Base-by-base conservation (phyloP, 441 rosid genomes). In the Populus tomentosa region DNA sequence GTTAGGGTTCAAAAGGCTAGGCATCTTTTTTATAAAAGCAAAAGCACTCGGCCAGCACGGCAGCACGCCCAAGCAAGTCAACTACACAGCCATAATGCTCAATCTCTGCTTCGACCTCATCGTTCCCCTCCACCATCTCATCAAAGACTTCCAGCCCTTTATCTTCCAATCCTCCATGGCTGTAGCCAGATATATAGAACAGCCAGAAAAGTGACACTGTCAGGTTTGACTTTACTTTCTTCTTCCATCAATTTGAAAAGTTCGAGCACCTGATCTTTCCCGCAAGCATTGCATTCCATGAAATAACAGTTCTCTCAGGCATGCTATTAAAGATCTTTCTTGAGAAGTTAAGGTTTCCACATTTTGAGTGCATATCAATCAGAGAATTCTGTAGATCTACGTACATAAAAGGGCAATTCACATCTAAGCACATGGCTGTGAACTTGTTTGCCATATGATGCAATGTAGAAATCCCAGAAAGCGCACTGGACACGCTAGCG, bases 331-430 rank as follows among this genome's bases (percentile, higher is more conserved):
- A 93, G 24, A 81, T 84, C 50, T 82, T 82, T 77, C 87, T 76
- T 0, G 98, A 89, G 84, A 86, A 86, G n/a, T 40, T 70, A 42
- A 94, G 84, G 64, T 75, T 72, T 24, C 97, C 97, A 21, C 92
- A 89, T 80, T 94, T 94, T 0, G 93, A 89, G 71, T 89, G 92
- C 94, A 85, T 88, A 80, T 93, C 91, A 16, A 93, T 90, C 69
- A 93, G 74, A 3, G 96, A 87, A 38, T 93, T 92, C 69, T 84
- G 81, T 71, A 95, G 86, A 21, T 86, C 84, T 36, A 89, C 33
- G 33, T 32, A 32, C 82, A 5, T 66, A 85, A 77, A 77, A 82
- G 26, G 81, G 72, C 70, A 90, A 78, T 42, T 87, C 87, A 78
- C 74, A 63, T 23, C 82, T 76, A 46, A 83, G 73, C 30, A 90